Conservation (phyloP, 1,284 basidiomycete species). For the Trichosporon sp. region DNA sequence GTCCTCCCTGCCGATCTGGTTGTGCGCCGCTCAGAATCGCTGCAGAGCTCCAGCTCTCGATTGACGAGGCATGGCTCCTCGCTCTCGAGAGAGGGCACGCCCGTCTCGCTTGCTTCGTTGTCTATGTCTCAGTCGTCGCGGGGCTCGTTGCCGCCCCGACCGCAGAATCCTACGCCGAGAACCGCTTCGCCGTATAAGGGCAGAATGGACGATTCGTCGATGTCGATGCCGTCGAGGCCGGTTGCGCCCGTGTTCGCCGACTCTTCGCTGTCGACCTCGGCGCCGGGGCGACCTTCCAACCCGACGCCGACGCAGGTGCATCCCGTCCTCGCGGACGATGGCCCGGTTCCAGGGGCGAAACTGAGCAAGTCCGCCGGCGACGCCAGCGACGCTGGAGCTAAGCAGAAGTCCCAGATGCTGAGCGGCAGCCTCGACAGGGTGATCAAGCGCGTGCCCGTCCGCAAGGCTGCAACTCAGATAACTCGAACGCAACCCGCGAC, state of each 20-base stretch:
- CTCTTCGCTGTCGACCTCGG: neutral
- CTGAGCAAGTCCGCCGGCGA: neutral
- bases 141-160: neutral
- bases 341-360: neutral
- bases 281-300: conserved; percentile 88
- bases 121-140: neutral
- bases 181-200: neutral
- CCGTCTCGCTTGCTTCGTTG: neutral
- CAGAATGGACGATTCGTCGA: neutral
- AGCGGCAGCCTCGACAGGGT: neutral
- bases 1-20: neutral
- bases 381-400: no score
- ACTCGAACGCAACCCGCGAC: no score
- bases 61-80: neutral
- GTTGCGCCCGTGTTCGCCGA: neutral
- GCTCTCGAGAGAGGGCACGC: neutral
- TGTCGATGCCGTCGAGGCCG: neutral
- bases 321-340: conserved; percentile 5
- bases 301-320: conserved; percentile 82
- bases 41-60: neutral
- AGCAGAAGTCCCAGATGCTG: neutral
- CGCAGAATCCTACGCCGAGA: neutral
- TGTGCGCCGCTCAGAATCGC: neutral
- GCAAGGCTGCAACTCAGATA: neutral
- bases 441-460: neutral